These are phyloP conservation scores for Hymenoscyphus fructigenus DNA, from an alignment of 2,329 filamentous ascomycete species.

Conservation along the genomic window DNA sequence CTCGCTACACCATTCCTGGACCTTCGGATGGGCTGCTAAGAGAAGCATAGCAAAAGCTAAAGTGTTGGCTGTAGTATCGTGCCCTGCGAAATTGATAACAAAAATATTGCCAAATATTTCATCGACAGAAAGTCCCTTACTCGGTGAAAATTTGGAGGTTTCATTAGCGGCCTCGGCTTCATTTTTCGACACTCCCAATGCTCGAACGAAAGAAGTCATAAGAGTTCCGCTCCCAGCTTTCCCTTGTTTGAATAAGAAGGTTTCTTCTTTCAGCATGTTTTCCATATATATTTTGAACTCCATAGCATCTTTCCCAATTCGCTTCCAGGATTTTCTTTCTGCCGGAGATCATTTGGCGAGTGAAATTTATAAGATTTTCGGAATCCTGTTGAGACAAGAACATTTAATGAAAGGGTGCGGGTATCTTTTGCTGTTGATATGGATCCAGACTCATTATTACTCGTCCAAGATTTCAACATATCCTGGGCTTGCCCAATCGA, in stretches of 20 bases:
- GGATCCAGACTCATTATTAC: background rate
- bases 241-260: too few species aligned
- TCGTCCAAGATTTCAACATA: background rate
- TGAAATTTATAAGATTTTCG: too few species aligned
- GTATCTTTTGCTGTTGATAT: too few species aligned
- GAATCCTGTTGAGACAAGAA: too few species aligned
- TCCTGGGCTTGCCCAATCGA: background rate
- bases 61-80: slow-evolving; percentile 74
- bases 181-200: background rate
- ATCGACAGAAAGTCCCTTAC: background rate
- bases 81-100: slow-evolving; percentile 66
- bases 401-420: too few species aligned
- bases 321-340: too few species aligned
- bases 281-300: too few species aligned
- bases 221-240: background rate
- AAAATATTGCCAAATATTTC: slow-evolving; percentile 66
- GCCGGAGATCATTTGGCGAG: too few species aligned
- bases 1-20: background rate
- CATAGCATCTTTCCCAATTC: too few species aligned
- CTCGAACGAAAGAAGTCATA: background rate
- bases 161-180: background rate
- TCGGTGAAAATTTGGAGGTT: background rate
- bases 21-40: slow-evolving; percentile 48
- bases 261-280: too few species aligned
- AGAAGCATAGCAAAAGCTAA: slow-evolving; percentile 67